Evolutionary conservation across 345 rosid species (phyloP), one percentile per base, ranked within the genome.

Genomic region (Melaleuca alternifolia): DNA sequence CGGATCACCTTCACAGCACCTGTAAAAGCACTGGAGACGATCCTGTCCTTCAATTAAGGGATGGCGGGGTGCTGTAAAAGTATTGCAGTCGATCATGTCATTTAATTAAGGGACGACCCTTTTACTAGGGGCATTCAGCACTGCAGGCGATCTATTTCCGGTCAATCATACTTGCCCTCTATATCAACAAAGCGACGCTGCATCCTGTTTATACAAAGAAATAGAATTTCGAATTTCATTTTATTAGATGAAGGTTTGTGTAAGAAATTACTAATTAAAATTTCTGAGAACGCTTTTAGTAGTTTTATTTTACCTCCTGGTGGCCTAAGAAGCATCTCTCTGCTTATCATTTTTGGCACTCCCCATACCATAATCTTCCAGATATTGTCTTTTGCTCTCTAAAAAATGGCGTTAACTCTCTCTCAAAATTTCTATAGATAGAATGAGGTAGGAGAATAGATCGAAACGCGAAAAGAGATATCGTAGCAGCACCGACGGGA

Each of bases 401-500:
- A 12, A n/a, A 59, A 57, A 26, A 11, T 0, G 8, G 65, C 41
- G 41, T 2, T 26, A 11, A 3, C 0, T 41, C 41, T 41, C 71
- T 59, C 33, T 16, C 71, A 2, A 12, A n/a, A 59, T 0, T 5
- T n/a, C 4, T 3, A 57, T 1, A 26, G 0, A 57, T 26, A 1
- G 3, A 2, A 11, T 26, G 15, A 57, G 26, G 30, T n/a, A 2
- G 24, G 30, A 57, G 3, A 59, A 6, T 0, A 12, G 37, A 59
- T 59, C 37, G 4, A 59, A 59, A 9, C 37, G 10, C 65, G n/a
- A 59, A 50, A 12, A 13, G 33, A 59, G 9, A 59, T 1, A 59
- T 0, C 0, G 37, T 0, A 59, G 0, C 37, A 0, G 33, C 16
- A 0, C 2, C 33, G 7, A 59, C 33, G 0, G 33, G 0, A 1